Percentiles rank a stretch among this genome's conserved stretches.
Conservation (phyloP, 1,284 basidiomycete species). For the Ustilago cynodontis region DNA sequence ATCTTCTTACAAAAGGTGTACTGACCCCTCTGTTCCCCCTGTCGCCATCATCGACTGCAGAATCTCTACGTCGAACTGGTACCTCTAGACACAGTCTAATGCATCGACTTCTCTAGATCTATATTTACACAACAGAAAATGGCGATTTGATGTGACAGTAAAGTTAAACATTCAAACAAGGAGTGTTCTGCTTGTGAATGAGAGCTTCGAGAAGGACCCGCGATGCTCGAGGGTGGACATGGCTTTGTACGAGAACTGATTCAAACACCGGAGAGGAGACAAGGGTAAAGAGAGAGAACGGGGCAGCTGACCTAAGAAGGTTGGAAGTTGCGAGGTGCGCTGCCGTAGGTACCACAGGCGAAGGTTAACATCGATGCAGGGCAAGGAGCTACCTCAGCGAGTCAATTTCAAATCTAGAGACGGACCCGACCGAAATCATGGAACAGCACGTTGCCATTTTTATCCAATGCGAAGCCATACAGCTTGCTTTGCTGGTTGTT, state of each 20-base stretch:
- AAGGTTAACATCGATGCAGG: no score
- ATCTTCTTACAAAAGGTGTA: background rate
- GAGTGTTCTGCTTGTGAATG: background rate
- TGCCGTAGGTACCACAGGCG: no score
- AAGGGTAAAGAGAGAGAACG: background rate
- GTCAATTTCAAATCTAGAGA: background rate
- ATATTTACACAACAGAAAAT: background rate
- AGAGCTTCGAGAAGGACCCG: background rate
- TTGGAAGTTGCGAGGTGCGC: background rate
- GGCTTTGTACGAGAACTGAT: background rate
- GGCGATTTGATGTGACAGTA: background rate
- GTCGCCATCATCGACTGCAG: conserved; percentile 5
- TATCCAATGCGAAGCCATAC: background rate
- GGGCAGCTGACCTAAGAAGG: background rate
- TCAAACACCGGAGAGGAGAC: background rate
- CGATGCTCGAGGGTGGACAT: background rate
- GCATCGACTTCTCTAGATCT: background rate
- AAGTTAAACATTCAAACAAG: background rate
- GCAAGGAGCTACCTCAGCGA: no score
- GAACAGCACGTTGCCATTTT: background rate
- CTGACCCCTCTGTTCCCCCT: background rate
- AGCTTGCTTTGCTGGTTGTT: background rate
- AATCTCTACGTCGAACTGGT: conserved; percentile 45
- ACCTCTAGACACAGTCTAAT: conserved; percentile 24
- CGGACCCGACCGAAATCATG: background rate